These are phyloP conservation scores for Claviceps quebecensis DNA, from an alignment of 2,329 filamentous ascomycete species.

Conservation along the genomic window DNA sequence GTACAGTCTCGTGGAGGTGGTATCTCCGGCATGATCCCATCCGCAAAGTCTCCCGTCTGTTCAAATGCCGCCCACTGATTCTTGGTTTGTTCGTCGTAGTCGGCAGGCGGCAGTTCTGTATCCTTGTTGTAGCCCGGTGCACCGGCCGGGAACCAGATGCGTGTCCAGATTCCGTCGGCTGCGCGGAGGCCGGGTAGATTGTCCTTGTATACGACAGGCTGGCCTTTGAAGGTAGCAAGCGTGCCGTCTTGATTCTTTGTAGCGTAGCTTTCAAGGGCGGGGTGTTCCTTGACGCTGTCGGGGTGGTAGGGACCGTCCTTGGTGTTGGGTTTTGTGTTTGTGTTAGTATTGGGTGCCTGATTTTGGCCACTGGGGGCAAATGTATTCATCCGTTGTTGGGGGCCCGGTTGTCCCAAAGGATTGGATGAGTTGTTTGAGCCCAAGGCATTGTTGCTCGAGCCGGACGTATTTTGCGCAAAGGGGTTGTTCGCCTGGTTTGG, in stretches of 20 bases:
- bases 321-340: no score
- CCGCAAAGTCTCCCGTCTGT: conserved; percentile 52
- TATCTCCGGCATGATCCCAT: conserved; percentile 58
- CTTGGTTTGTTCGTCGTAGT: conserved; percentile 46
- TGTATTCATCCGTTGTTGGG: conserved; percentile 13
- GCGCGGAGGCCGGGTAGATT: conserved; percentile 33
- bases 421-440: conserved; percentile 7
- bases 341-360: background rate
- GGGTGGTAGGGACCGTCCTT: conserved; percentile 28
- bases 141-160: conserved; percentile 62
- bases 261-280: conserved; percentile 29
- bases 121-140: conserved; percentile 48
- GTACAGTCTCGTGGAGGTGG: conserved; percentile 69
- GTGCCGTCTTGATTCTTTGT: conserved; percentile 27
- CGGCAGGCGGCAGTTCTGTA: conserved; percentile 42
- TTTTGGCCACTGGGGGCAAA: conserved; percentile 11
- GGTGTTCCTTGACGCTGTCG: conserved; percentile 29
- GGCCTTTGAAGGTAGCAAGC: conserved; percentile 48
- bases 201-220: conserved; percentile 43
- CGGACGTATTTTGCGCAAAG: conserved; percentile 7
- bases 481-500: conserved; percentile 12
- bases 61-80: conserved; percentile 51
- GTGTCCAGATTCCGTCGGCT: conserved; percentile 41
- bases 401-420: conserved; percentile 13
- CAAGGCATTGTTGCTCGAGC: conserved; percentile 10